Conservation (phyloP, 768 basidiomycete species). For the Boletus sp. region DNA sequence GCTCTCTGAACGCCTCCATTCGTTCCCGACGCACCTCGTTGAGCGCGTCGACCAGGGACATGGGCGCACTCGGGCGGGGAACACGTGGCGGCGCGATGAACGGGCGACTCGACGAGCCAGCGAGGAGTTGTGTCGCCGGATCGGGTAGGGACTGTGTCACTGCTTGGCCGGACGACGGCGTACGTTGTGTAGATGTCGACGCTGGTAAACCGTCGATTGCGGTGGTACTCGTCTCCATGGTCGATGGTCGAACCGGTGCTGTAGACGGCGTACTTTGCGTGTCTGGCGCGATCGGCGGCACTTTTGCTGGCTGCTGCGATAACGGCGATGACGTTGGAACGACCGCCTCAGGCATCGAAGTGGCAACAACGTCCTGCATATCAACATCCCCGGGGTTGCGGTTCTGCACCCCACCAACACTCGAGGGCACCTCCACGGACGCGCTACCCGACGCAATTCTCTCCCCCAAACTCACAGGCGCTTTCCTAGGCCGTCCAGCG, state of each 20-base stretch:
- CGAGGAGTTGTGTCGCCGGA: not conserved
- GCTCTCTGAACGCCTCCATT: not conserved
- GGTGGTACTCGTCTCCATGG: not conserved
- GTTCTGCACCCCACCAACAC: not conserved
- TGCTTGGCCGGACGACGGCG: not conserved
- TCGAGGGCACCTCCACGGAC: not conserved
- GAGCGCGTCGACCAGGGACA: constrained; percentile 21
- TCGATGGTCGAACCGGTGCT: not conserved
- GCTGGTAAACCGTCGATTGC: not conserved
- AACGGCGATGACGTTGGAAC: not conserved
- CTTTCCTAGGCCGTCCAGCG: not conserved
- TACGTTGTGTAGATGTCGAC: not conserved
- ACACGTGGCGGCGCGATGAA: constrained; percentile 24
- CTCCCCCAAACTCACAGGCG: not conserved
- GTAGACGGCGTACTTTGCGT: not conserved
- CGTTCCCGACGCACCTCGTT: constrained; percentile 19
- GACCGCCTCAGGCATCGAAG: not conserved
- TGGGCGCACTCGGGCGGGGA: constrained; percentile 8
- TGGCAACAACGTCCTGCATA: constrained; percentile 3
- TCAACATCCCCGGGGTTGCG: not conserved
- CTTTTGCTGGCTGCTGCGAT: not conserved
- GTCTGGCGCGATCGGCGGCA: not conserved
- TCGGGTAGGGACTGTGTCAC: not conserved
- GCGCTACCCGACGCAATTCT: not conserved
- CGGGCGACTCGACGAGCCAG: constrained; percentile 5